Percentiles rank a stretch among this genome's conserved stretches.
Conservation (phyloP, 2,329 filamentous ascomycete genomes). For the Myriosclerotinia duriaeana region DNA sequence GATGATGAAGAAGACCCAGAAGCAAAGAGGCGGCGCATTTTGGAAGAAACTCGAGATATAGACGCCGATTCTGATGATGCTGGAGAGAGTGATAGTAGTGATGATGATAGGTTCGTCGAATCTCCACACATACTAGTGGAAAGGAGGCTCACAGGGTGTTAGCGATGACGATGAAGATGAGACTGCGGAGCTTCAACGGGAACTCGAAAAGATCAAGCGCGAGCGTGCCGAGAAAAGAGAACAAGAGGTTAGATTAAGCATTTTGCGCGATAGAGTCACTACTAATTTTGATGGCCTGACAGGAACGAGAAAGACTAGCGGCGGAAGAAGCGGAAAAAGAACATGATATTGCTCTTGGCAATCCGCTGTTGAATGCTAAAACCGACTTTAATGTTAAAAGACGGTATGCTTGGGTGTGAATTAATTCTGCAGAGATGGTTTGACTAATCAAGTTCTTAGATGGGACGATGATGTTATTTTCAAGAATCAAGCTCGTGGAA, state of each 20-base stretch:
- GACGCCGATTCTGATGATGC: slow-evolving; percentile 76
- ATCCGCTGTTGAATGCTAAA: slow-evolving; percentile 81
- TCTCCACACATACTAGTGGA: neutral
- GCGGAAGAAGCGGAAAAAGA: slow-evolving; percentile 82
- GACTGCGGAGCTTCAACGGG: slow-evolving; percentile 83
- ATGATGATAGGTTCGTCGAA: slow-evolving; percentile 54
- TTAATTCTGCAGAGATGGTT: slow-evolving; percentile 6
- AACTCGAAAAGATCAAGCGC: slow-evolving; percentile 89
- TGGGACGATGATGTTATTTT: slow-evolving; percentile 99
- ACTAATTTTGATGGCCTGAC: slow-evolving; percentile 26
- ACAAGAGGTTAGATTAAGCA: slow-evolving; percentile 53
- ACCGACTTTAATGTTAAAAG: slow-evolving; percentile 87
- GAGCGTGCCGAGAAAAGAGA: slow-evolving; percentile 78
- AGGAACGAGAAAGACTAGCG: slow-evolving; percentile 78
- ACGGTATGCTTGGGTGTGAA: slow-evolving; percentile 41
- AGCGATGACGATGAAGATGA: slow-evolving; percentile 77
- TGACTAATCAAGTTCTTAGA: slow-evolving; percentile 42
- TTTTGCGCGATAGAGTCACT: neutral
- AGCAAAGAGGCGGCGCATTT: slow-evolving; percentile 78
- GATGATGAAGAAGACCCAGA: slow-evolving; percentile 66
- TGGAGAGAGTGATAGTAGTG: slow-evolving; percentile 56
- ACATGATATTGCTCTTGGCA: slow-evolving; percentile 85
- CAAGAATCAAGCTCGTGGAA: slow-evolving; percentile 95
- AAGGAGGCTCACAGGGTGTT: slow-evolving; percentile 40
- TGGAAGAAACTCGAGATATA: slow-evolving; percentile 84